Percentiles rank a stretch among this genome's conserved stretches.
Evolutionary conservation across 1,284 basidiomycete species (phyloP).

Genomic region (Cryptococcus sp.): DNA sequence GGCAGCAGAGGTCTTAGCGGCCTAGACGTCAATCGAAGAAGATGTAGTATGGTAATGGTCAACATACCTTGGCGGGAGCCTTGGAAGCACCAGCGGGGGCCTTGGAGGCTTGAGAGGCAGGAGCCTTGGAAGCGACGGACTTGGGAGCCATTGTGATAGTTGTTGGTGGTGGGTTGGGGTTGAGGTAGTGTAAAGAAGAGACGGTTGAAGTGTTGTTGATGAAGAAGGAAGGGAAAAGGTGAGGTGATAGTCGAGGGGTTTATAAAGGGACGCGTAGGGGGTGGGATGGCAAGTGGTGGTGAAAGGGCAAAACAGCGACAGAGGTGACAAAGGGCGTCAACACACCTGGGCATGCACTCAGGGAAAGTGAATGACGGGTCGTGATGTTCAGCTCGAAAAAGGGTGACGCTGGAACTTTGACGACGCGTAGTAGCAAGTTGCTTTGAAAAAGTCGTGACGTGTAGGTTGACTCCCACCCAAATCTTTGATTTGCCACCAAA

Average conservation of each 20-base stretch:
- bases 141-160: conserved; percentile 46
- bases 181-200: conserved; percentile 17
- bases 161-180: conserved; percentile 13
- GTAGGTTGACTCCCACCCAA: not conserved
- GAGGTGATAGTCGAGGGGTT: not conserved
- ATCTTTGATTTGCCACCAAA: not conserved
- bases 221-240: conserved; percentile 2
- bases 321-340: not conserved
- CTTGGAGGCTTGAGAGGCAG: conserved; percentile 56
- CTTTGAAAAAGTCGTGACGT: conserved; percentile 1
- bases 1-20: conserved; percentile 65
- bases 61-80: conserved; percentile 54
- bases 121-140: conserved; percentile 51
- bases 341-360: no score
- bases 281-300: not conserved
- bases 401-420: not conserved
- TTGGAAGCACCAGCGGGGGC: conserved; percentile 50
- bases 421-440: no score
- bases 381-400: not conserved
- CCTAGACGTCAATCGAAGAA: conserved; percentile 35
- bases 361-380: no score
- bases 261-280: not conserved
- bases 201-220: conserved; percentile 8
- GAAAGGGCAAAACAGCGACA: not conserved
- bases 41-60: conserved; percentile 36